Percentiles rank a stretch among this genome's conserved stretches.
These are phyloP conservation scores for Lenwebbia sp. DNA, from an alignment of 345 rosid genomes.

Conservation along the genomic window DNA sequence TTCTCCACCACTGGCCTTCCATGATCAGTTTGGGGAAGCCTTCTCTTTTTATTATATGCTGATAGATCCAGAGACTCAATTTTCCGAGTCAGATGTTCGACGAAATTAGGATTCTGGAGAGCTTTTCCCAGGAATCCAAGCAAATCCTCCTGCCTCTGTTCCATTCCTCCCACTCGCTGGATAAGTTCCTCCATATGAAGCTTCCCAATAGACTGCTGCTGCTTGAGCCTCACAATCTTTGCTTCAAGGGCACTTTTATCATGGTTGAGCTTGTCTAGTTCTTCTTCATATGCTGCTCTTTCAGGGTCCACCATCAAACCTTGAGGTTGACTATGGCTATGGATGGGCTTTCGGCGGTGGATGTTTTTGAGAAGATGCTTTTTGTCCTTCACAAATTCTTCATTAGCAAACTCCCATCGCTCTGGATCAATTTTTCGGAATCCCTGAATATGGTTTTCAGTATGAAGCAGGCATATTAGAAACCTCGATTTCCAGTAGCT, in stretches of 20 bases:
- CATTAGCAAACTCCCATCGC: conserved; percentile 90
- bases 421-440: conserved; percentile 88
- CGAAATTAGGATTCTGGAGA: conserved; percentile 38
- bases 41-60: conserved; percentile 67
- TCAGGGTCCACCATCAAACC: conserved; percentile 43
- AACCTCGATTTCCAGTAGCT: not conserved
- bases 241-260: conserved; percentile 67
- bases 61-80: conserved; percentile 62
- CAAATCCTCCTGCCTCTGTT: conserved; percentile 57
- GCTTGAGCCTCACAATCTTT: conserved; percentile 35
- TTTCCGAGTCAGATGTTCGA: conserved; percentile 45
- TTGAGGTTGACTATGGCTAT: conserved; percentile 82
- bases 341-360: conserved; percentile 79
- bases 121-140: conserved; percentile 47
- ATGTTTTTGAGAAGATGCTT: conserved; percentile 89
- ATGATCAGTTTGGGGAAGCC: conserved; percentile 57
- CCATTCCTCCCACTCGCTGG: conserved; percentile 41
- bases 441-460: conserved; percentile 38
- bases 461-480: not conserved
- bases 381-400: conserved; percentile 73
- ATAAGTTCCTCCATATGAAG: conserved; percentile 49
- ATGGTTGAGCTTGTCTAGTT: conserved; percentile 54
- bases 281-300: conserved; percentile 56
- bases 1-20: conserved; percentile 46
- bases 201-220: conserved; percentile 49